phyloP scores from a whole-genome alignment of 148 eudicot species.

The Vaccinium myrtillus region DNA sequence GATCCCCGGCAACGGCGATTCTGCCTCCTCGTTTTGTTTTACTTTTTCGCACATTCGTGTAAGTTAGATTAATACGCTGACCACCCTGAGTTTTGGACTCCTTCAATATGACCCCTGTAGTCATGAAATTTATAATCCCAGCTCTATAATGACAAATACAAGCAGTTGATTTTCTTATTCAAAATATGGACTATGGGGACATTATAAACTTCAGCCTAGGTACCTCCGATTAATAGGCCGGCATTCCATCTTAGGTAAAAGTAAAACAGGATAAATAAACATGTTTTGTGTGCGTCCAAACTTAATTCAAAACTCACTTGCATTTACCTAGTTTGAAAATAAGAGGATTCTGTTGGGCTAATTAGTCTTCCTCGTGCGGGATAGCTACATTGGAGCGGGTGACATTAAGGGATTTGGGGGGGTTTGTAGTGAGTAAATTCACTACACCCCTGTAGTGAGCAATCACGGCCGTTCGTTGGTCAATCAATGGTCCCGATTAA shows the following conservation, averaged over 20 bases:
- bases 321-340: neutral
- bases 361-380: neutral
- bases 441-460: no score
- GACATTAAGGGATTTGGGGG: neutral
- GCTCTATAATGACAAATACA: neutral
- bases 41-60: no score
- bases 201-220: neutral
- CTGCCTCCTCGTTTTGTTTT: no score
- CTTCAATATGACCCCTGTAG: neutral
- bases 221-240: neutral
- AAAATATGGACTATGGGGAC: neutral
- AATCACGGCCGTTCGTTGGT: no score
- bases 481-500: no score
- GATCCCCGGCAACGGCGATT: constrained; percentile 53
- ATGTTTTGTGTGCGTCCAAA: neutral
- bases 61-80: neutral
- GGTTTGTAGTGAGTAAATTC: no score
- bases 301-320: neutral
- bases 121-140: neutral
- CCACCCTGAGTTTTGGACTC: neutral
- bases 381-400: neutral
- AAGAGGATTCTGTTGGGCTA: neutral
- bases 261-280: neutral
- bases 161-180: neutral
- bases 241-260: neutral